Evolutionary conservation across 352 stramenopile species (phyloP).

Genomic region (Aphanomyces stellatus): DNA sequence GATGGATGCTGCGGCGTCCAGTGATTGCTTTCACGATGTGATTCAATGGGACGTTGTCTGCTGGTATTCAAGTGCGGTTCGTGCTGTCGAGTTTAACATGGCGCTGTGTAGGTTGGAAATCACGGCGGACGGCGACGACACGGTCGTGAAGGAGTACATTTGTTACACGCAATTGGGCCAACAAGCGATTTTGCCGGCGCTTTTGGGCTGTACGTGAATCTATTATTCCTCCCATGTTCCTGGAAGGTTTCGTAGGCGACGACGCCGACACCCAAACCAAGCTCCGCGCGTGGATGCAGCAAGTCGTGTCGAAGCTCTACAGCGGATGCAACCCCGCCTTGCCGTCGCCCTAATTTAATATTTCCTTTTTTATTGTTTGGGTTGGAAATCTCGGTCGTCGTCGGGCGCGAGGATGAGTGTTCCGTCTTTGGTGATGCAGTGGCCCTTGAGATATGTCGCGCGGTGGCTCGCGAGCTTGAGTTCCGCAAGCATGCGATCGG

Average conservation of each 20-base stretch:
- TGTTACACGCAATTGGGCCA: slow-evolving; percentile 12
- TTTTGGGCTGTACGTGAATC: slow-evolving; percentile 9
- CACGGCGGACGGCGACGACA: slow-evolving; percentile 3
- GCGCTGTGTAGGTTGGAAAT: neutral
- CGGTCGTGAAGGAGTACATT: slow-evolving; percentile 14
- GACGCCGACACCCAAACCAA: neutral
- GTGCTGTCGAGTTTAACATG: neutral
- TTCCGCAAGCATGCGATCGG: neutral
- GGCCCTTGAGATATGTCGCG: slow-evolving; percentile 5
- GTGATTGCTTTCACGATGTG: slow-evolving; percentile 3
- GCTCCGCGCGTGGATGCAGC: slow-evolving; percentile 15
- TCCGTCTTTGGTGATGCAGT: slow-evolving; percentile 2
- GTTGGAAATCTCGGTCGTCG: too few relatives aligned
- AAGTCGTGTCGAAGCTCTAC: slow-evolving; percentile 14
- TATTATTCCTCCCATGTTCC: neutral
- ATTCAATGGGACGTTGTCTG: slow-evolving; percentile 17
- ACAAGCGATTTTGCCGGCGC: neutral
- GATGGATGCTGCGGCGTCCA: slow-evolving; percentile 1
- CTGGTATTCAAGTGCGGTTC: neutral
- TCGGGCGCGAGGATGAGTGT: neutral
- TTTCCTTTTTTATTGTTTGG: neutral
- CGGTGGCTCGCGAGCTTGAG: slow-evolving; percentile 2
- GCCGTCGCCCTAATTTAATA: neutral
- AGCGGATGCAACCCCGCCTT: neutral
- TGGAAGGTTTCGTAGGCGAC: neutral